A percentile compares a stretch with the other conserved stretches of the same genome.
Evolutionary conservation across 352 stramenopile species (phyloP).

Genomic region (Albugo candida): DNA sequence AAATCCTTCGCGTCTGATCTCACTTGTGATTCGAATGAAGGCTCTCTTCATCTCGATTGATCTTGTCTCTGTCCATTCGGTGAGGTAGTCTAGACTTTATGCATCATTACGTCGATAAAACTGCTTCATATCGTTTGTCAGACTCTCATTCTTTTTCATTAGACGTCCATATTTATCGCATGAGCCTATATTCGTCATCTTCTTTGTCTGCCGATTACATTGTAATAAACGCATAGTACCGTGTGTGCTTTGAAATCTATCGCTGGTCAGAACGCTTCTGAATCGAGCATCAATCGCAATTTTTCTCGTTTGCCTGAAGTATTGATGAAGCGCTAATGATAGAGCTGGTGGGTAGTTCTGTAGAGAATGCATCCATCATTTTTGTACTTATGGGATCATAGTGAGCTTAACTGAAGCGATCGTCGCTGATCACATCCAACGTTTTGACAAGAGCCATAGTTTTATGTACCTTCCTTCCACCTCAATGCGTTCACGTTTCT

Average conservation of each 20-base stretch:
- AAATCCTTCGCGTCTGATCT: conserved; percentile 13
- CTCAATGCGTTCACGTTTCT: too few relatives aligned
- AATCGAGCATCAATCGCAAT: conserved; percentile 69
- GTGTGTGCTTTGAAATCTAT: conserved; percentile 62
- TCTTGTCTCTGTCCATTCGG: conserved; percentile 68
- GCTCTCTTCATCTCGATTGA: conserved; percentile 27
- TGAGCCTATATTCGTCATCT: conserved; percentile 29
- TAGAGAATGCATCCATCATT: background rate
- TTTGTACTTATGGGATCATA: conserved; percentile 40
- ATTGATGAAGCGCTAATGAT: conserved; percentile 38
- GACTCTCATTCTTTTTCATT: conserved; percentile 57
- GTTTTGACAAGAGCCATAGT: too few relatives aligned
- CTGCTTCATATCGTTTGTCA: conserved; percentile 65
- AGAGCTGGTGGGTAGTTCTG: too few relatives aligned
- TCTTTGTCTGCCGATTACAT: too few relatives aligned
- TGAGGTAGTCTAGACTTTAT: conserved; percentile 56
- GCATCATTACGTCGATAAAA: conserved; percentile 32
- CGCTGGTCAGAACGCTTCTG: conserved; percentile 41
- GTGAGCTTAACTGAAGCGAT: conserved; percentile 72
- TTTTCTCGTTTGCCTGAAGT: conserved; percentile 66
- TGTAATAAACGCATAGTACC: conserved; percentile 8
- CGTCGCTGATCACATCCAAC: conserved; percentile 22
- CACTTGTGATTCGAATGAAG: conserved; percentile 28
- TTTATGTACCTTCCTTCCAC: too few relatives aligned
- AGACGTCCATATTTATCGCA: conserved; percentile 77